A percentile compares a stretch with the other conserved stretches of the same genome.
These are phyloP conservation scores for Alternaria longipes DNA, from an alignment of 2,329 filamentous ascomycete genomes.

Conservation along the genomic window DNA sequence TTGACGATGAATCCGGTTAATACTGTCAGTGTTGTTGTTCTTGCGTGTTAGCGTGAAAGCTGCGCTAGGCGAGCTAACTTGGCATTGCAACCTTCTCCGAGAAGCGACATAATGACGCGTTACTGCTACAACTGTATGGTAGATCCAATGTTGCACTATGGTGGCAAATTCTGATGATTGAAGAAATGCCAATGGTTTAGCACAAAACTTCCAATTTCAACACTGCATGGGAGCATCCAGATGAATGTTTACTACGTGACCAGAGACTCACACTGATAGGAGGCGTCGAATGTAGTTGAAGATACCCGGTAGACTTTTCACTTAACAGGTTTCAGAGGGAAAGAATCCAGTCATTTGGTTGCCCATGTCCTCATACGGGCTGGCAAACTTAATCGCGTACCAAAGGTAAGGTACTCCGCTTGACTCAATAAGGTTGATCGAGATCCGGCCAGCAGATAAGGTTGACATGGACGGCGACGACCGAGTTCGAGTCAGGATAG, in stretches of 20 bases:
- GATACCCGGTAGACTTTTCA: not conserved
- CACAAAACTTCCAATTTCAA: not conserved
- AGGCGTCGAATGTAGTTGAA: not conserved
- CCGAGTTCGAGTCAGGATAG: not conserved
- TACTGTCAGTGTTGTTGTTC: not conserved
- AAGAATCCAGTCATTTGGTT: constrained; percentile 1
- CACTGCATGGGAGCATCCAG: not conserved
- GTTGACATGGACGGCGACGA: not conserved
- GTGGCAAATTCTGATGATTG: not conserved
- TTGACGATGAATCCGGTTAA: not conserved
- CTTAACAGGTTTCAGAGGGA: no score
- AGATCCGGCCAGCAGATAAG: not conserved
- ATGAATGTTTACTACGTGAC: not conserved
- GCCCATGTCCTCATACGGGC: not conserved
- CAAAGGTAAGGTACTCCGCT: not conserved
- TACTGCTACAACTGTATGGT: not conserved
- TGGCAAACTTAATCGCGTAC: constrained; percentile 2
- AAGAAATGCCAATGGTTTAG: not conserved
- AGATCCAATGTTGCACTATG: not conserved
- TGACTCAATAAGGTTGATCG: constrained; percentile 7
- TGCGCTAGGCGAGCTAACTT: not conserved
- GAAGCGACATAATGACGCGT: not conserved
- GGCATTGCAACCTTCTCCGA: not conserved
- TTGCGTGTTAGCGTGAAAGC: not conserved
- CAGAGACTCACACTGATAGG: not conserved